These are phyloP conservation scores for Wilhelminamyces savonicus DNA, from an alignment of 805 yeast genomes.

Conservation along the genomic window DNA sequence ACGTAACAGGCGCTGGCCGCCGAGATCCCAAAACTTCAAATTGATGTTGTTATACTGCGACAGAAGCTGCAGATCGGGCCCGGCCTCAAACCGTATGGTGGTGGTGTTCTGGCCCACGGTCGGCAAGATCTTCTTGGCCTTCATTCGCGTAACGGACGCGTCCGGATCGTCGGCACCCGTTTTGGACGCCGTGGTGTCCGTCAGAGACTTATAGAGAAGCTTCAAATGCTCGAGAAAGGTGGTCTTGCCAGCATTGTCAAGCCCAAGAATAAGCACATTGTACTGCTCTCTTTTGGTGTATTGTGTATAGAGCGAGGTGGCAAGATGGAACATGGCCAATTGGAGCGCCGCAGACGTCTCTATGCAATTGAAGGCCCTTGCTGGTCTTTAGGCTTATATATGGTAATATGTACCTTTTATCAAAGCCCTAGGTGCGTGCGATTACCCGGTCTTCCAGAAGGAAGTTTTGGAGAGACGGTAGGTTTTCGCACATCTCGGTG, in stretches of 20 bases:
- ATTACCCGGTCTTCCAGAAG: neutral
- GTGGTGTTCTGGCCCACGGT: slow-evolving; percentile 90
- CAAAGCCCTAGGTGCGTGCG: too few relatives aligned
- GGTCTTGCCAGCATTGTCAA: slow-evolving; percentile 96
- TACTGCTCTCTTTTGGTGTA: slow-evolving; percentile 41
- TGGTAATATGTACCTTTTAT: too few relatives aligned
- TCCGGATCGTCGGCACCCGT: slow-evolving; percentile 4
- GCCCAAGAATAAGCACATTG: slow-evolving; percentile 66
- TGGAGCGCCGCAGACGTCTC: neutral
- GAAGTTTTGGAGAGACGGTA: neutral
- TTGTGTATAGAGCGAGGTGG: slow-evolving; percentile 38
- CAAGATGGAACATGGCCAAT: slow-evolving; percentile 36
- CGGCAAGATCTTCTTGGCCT: slow-evolving; percentile 65
- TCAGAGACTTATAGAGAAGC: slow-evolving; percentile 27
- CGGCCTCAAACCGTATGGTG: slow-evolving; percentile 34
- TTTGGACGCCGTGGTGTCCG: slow-evolving; percentile 10
- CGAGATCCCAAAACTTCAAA: slow-evolving; percentile 92
- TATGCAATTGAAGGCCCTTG: neutral
- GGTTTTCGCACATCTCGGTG: neutral
- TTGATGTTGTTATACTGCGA: slow-evolving; percentile 36
- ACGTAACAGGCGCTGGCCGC: slow-evolving; percentile 87
- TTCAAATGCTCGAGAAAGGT: slow-evolving; percentile 35
- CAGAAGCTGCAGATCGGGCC: slow-evolving; percentile 25
- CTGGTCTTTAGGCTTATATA: neutral
- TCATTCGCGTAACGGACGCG: slow-evolving; percentile 19